Base-by-base conservation (phyloP, 73 alveolate genomes). In the Durusdinium trenchii region DNA sequence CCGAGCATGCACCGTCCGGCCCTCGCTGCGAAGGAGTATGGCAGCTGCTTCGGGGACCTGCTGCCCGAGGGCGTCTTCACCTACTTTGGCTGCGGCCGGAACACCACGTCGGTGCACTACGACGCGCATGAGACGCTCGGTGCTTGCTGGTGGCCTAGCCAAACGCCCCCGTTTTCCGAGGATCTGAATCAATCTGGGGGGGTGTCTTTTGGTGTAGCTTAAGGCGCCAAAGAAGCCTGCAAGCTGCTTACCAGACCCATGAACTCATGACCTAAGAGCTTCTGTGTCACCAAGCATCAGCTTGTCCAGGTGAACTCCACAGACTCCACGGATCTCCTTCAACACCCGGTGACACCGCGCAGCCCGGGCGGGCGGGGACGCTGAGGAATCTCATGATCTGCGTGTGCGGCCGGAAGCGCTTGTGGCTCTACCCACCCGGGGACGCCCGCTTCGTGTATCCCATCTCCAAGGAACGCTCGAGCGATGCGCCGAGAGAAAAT, bases 391-490 rank as follows among this genome's bases (percentile, higher is more conserved):
- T 91, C 9, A 91, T 91, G 97, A 76, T 91, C 38, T 91, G 97
- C 87, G 57, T 91, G 16, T 91, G 97, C 43, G 97, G 97, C 36
- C 83, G 57, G 43, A 91, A 91, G 87, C 97, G 97, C 42, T n/a
- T 91, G 42, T 91, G 97, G 97, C 97, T 91, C 43, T 91, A 91
- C 75, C 89, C 97, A 0, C 97, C 97, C 1, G 97, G 97, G 38
- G 97, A 91, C 69, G 97, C 97, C 43, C 32, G 97, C 54, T 90
- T 35, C 57, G 97, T 90, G 50, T 90, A 90, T 75, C 97, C 97
- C 57, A 90, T 90, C 97, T 90, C 97, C 52, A 90, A 89, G 82
- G 96, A n/a, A n/a, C n/a, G n/a, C n/a, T n/a, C n/a, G n/a, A n/a
- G n/a, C n/a, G n/a, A n/a, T n/a, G n/a, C n/a, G n/a, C n/a, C n/a